Evolutionary conservation across 495 filamentous ascomycete genomes (phyloP).

Genomic region (Daldinia caldariorum): DNA sequence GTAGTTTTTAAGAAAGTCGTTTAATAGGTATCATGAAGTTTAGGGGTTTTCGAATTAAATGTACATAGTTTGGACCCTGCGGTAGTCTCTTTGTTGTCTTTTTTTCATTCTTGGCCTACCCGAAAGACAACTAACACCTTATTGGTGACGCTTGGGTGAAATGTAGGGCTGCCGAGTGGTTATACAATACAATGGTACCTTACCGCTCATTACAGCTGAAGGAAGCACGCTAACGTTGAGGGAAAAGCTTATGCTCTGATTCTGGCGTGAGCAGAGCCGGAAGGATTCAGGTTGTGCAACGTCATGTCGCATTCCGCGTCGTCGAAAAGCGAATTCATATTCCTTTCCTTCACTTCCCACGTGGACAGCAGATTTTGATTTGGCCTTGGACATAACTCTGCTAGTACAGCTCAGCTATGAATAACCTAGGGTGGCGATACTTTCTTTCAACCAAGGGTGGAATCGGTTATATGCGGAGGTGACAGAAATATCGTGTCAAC

Average conservation of each 20-base stretch:
- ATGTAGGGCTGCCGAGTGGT: conserved; percentile 21
- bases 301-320: conserved; percentile 28
- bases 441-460: not conserved
- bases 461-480: conserved; percentile 32
- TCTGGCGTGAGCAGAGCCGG: conserved; percentile 31
- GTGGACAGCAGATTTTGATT: conserved; percentile 26
- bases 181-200: conserved; percentile 13
- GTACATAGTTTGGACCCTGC: not conserved
- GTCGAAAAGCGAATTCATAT: conserved; percentile 13
- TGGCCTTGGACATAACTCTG: conserved; percentile 18
- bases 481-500: conserved; percentile 24
- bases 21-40: not conserved
- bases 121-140: not conserved
- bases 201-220: conserved; percentile 9
- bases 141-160: conserved; percentile 16
- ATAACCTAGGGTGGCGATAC: conserved; percentile 25
- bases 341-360: conserved; percentile 29
- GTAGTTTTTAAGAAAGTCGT: conserved; percentile 3
- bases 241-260: not conserved
- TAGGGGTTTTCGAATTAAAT: conserved; percentile 1
- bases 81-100: not conserved
- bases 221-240: conserved; percentile 10
- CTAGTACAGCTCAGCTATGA: conserved; percentile 32
- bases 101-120: not conserved
- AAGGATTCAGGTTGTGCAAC: conserved; percentile 39